Evolutionary conservation across 2,329 filamentous ascomycete species (phyloP), one percentile per base, ranked within the genome.

Genomic region (Trichoderma sp.): DNA sequence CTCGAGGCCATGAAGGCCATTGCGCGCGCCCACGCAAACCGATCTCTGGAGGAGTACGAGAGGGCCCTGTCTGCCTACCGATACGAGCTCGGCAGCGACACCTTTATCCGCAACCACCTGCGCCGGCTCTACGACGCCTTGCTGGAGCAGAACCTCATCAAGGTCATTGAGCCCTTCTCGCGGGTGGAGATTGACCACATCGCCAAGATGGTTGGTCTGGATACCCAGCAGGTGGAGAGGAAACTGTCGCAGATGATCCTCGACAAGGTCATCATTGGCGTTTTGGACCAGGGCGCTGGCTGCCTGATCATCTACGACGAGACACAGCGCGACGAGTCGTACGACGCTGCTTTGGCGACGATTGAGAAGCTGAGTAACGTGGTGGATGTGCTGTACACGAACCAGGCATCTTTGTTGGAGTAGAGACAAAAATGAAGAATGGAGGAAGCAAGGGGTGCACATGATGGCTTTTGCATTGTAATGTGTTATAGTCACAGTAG

Each of bases 221-320:
- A 98, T 77, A 96, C 92, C 28, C 90, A 92, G 78, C 94, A 98
- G 81, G 95, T 99, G 67, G 96, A 99, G 86, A 88, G 93, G 72
- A 99, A 99, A 85, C 85, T 99, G 69, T 96, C 92, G 52, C 96
- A 99, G 84, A 99, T 99, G 96, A 99, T 99, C 74, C 85, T 99
- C 66, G 95, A 99, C 82, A 97, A 97, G 84, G 92, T 98, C 73
- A 98, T 99, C 75, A 92, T 97, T 71, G 95, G 96, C 66, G 95
- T 99, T 64, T 81, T 99, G 71, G 95, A 99, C 77, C 95, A 99
- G 80, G 95, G 95, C 57, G 92, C 93, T n/a, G 94, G 94, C 45
- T 98, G 96, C 78, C 84, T 99, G 76, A 97, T 97, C 78, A 92
- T 99, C 72, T 99, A 90, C 74, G 95, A 99, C 74, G 95, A 99